Evolutionary conservation across 257 asterid genomes (phyloP), one percentile per base, ranked within the genome.

Genomic region (Plectranthus barbatus): DNA sequence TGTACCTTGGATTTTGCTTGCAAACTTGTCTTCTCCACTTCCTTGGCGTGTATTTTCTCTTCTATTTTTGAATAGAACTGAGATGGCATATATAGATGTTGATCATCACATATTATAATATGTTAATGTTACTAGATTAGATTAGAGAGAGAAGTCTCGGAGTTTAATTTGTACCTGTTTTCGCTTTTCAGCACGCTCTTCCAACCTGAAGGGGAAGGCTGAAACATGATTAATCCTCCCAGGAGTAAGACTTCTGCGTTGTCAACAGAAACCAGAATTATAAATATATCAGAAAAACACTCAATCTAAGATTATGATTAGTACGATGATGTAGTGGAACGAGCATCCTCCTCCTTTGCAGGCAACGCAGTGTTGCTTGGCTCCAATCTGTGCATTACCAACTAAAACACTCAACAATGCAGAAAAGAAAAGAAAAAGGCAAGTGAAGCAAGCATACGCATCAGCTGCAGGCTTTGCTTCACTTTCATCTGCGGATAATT

Each of bases 1-100:
- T n/a, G n/a, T 41, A 90, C 97, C 86, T 84, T 91, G 2, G 96
- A 91, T 82, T 87, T 87, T 40, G 78, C 94, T 72, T 82, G 89
- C 79, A 87, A 59, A 77, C 67, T 82, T 57, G 44, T 73, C 48
- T 79, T 88, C 69, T 87, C 93, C 44, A 15, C 83, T 80, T 85
- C 95, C 75, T 72, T 87, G 53, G 97, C 97, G 2, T 91, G 96
- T 44, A 81, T 76, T 82, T 91, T 87, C 84, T 91, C 87, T 80
- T 91, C 97, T 33, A 91, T 73, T 86, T 85, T 91, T 12, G 94
- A 78, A 66, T 72, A 84, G 84, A 91, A 91, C 97, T 91, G 77
- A 50, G 3, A 74, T 56, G 58, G 39, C 65, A 13, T n/a, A n/a
- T n/a, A n/a, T 48, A 20, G 12, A 65, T 18, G 4, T 14, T 29